These are phyloP conservation scores for Hymenoscyphus linearis DNA, from an alignment of 2,329 filamentous ascomycete species.

Conservation along the genomic window DNA sequence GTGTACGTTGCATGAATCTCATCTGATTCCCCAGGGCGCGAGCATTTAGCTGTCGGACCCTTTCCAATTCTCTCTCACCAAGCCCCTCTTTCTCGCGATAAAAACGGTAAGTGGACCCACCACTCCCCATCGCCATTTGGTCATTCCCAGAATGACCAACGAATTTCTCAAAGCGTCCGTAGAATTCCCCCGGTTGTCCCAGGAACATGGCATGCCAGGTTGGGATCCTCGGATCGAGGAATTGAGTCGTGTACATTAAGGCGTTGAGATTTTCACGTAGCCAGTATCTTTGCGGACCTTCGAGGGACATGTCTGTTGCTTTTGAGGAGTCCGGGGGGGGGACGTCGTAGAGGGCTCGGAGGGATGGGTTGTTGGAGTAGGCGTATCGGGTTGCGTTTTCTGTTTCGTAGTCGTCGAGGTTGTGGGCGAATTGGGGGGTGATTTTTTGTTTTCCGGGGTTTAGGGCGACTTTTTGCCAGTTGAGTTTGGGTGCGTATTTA, in stretches of 20 bases:
- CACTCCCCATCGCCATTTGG: too few species aligned
- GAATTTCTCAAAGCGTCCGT: too few species aligned
- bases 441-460: not conserved
- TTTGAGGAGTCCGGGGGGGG: not conserved
- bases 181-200: not conserved
- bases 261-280: not conserved
- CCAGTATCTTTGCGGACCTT: not conserved
- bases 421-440: not conserved
- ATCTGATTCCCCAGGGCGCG: too few species aligned
- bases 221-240: not conserved
- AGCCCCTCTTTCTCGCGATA: too few species aligned
- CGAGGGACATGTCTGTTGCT: not conserved
- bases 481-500: slow-evolving; percentile 6
- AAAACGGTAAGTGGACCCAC: too few species aligned
- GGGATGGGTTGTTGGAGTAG: not conserved
- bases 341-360: not conserved
- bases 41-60: too few species aligned
- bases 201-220: not conserved
- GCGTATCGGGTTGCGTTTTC: not conserved
- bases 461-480: slow-evolving; percentile 10
- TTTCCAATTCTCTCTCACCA: too few species aligned
- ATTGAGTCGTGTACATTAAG: not conserved
- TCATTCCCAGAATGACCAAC: too few species aligned
- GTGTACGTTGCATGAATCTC: too few species aligned
- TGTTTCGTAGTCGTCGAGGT: not conserved